Percentiles rank a stretch among this genome's conserved stretches.
phyloP scores from a whole-genome alignment of 257 asterid genomes.

The Jaltomata sinuosa region DNA sequence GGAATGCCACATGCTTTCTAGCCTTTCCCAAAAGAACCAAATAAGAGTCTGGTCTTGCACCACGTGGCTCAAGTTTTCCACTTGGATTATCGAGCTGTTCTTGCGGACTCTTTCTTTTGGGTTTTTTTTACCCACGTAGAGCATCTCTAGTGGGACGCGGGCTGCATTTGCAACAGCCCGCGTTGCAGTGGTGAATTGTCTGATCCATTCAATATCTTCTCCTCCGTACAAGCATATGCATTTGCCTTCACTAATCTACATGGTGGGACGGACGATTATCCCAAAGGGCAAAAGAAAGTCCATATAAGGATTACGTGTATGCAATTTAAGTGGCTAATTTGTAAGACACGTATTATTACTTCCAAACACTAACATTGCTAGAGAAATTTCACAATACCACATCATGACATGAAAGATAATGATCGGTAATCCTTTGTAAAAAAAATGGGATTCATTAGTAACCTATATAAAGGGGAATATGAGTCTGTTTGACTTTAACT shows the following conservation, averaged over 20 bases:
- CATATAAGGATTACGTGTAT: too few species aligned
- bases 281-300: background rate
- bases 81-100: slow-evolving; percentile 45
- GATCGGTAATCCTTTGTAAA: too few species aligned
- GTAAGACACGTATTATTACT: background rate
- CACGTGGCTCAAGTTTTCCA: slow-evolving; percentile 52
- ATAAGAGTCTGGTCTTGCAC: slow-evolving; percentile 32
- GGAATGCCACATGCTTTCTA: slow-evolving; percentile 93
- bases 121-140: slow-evolving; percentile 75
- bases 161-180: slow-evolving; percentile 32
- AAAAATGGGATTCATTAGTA: too few species aligned
- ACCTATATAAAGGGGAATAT: too few species aligned
- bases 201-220: slow-evolving; percentile 80
- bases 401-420: background rate
- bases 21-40: slow-evolving; percentile 89
- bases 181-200: slow-evolving; percentile 40
- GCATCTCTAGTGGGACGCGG: slow-evolving; percentile 50
- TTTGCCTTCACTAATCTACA: slow-evolving; percentile 41
- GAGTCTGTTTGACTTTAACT: too few species aligned
- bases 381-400: too few species aligned
- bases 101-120: slow-evolving; percentile 51
- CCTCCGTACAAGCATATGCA: slow-evolving; percentile 88
- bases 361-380: too few species aligned
- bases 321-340: background rate
- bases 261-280: background rate